These are phyloP conservation scores for Penicillium psychrosexuale DNA, from an alignment of 2,329 filamentous ascomycete genomes.

Conservation along the genomic window DNA sequence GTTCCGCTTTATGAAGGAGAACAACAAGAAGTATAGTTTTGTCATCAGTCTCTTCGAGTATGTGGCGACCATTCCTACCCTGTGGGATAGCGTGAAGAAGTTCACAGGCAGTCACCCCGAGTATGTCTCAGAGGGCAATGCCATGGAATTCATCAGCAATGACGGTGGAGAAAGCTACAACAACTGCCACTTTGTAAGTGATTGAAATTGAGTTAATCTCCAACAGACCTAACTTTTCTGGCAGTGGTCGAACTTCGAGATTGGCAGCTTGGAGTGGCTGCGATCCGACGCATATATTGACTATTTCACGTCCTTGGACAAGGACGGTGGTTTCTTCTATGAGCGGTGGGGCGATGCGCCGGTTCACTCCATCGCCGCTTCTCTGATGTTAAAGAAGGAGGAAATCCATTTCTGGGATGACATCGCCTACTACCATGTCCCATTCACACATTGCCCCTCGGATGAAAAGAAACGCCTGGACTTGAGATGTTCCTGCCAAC, in stretches of 20 bases:
- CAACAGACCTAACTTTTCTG: constrained; percentile 13
- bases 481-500: constrained; percentile 90
- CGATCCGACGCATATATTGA: constrained; percentile 84
- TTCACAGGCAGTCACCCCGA: constrained; percentile 90
- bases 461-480: constrained; percentile 79
- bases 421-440: constrained; percentile 96
- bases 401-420: constrained; percentile 99
- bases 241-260: constrained; percentile 98
- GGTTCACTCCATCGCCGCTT: constrained; percentile 94
- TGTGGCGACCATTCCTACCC: constrained; percentile 87
- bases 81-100: constrained; percentile 93
- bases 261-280: constrained; percentile 91
- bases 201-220: neutral
- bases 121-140: constrained; percentile 79
- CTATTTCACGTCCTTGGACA: constrained; percentile 84
- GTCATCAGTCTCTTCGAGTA: constrained; percentile 95
- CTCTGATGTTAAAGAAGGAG: constrained; percentile 81
- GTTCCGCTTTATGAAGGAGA: constrained; percentile 93
- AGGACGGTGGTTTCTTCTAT: constrained; percentile 96
- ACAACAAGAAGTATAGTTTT: constrained; percentile 98
- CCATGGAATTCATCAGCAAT: constrained; percentile 86
- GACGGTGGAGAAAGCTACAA: constrained; percentile 92
- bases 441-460: constrained; percentile 96
- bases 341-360: constrained; percentile 98
- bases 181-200: constrained; percentile 88